These are phyloP conservation scores for Suhomyces kunorum DNA, from an alignment of 1,139 yeast species.

Conservation along the genomic window DNA sequence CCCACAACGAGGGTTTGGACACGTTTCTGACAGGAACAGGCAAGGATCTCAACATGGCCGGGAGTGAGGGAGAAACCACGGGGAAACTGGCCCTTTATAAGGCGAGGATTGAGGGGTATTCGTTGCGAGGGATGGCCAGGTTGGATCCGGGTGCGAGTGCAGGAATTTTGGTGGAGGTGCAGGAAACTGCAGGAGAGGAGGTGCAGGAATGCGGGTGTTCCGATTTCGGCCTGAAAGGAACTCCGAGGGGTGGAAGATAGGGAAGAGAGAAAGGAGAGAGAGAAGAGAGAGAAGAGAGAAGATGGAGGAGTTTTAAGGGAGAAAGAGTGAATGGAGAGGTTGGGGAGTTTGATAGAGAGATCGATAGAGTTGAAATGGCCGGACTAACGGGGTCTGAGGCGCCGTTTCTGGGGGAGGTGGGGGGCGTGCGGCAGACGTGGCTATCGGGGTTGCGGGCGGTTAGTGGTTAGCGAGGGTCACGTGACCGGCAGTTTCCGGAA, in stretches of 20 bases:
- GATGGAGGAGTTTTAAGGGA: background rate
- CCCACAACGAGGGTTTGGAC: background rate
- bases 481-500: constrained; percentile 8
- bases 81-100: background rate
- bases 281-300: background rate
- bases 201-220: constrained; percentile 4
- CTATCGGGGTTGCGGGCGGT: background rate
- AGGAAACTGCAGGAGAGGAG: constrained; percentile 1
- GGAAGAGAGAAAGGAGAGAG: background rate
- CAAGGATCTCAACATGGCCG: constrained; percentile 4
- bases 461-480: background rate
- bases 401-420: constrained; percentile 1
- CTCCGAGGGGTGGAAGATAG: constrained; percentile 2
- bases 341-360: no score
- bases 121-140: constrained; percentile 6
- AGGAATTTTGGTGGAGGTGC: background rate
- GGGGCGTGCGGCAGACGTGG: background rate
- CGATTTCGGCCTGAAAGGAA: constrained; percentile 7
- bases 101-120: constrained; percentile 3
- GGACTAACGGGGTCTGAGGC: no score
- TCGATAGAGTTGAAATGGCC: no score
- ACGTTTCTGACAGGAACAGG: background rate
- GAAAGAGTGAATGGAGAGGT: no score
- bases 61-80: background rate
- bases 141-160: constrained; percentile 8